These are phyloP conservation scores for Fraxinus cuspidata DNA, from an alignment of 257 asterid genomes.

Conservation along the genomic window DNA sequence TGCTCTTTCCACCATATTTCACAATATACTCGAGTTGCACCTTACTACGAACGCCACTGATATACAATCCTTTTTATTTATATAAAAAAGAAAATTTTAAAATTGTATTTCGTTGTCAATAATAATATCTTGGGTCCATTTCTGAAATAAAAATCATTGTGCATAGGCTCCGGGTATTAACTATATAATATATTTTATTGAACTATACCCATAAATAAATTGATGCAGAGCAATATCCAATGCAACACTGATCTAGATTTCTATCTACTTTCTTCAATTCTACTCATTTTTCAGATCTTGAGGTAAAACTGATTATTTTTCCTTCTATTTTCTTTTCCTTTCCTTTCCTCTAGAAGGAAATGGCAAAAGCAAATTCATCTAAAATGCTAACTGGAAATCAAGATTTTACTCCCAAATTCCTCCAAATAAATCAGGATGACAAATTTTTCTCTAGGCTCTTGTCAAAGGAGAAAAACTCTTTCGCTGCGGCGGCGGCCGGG, in stretches of 20 bases:
- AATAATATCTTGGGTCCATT: constrained; percentile 22
- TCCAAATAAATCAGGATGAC: constrained; percentile 40
- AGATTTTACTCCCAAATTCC: constrained; percentile 28
- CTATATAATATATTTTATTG: neutral
- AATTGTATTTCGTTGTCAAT: neutral
- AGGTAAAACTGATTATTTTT: neutral
- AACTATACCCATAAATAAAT: neutral
- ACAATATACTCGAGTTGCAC: no score
- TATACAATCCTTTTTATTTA: no score
- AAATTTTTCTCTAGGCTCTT: constrained; percentile 45
- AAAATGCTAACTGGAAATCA: constrained; percentile 33
- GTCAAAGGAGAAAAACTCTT: constrained; percentile 41
- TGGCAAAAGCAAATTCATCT: neutral
- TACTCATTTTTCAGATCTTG: constrained; percentile 33
- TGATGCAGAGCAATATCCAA: constrained; percentile 6
- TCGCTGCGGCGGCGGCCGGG: constrained; percentile 22
- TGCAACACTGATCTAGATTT: constrained; percentile 7
- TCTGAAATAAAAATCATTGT: constrained; percentile 16
- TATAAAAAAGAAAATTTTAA: no score
- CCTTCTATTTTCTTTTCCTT: neutral
- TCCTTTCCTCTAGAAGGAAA: neutral
- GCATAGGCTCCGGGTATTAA: constrained; percentile 10
- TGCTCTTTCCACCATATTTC: no score
- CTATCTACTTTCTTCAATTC: constrained; percentile 23
- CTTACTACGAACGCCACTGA: no score